phyloP scores from a whole-genome alignment of 73 alveolate genomes.

The Blepharisma stoltei region DNA sequence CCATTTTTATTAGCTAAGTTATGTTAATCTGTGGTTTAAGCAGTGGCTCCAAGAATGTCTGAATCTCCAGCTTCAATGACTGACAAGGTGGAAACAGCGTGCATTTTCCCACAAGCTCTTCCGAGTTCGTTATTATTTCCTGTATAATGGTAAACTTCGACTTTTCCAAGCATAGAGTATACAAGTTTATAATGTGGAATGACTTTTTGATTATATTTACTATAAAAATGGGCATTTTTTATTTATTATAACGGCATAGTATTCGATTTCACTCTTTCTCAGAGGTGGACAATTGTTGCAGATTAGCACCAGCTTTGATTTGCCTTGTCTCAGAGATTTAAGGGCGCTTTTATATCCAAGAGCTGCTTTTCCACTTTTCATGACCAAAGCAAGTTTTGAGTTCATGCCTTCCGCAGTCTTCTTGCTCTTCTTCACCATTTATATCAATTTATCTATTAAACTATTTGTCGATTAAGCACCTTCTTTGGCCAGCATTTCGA shows the following conservation, averaged over 20 bases:
- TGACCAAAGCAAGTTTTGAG: slow-evolving; percentile 89
- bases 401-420: slow-evolving; percentile 73
- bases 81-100: slow-evolving; percentile 89
- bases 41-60: slow-evolving; percentile 38
- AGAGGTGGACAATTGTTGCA: slow-evolving; percentile 93
- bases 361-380: slow-evolving; percentile 93
- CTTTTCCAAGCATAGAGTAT: slow-evolving; percentile 86
- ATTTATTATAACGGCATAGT: too few species aligned
- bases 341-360: slow-evolving; percentile 92
- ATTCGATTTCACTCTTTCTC: slow-evolving; percentile 93
- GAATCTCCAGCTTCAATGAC: slow-evolving; percentile 93
- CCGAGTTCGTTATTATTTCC: slow-evolving; percentile 92
- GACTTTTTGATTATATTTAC: too few species aligned
- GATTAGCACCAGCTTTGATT: slow-evolving; percentile 80
- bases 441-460: slow-evolving; percentile 5
- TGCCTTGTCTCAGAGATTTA: slow-evolving; percentile 90
- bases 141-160: slow-evolving; percentile 74
- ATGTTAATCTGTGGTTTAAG: not conserved
- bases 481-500: too few species aligned
- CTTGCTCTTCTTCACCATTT: slow-evolving; percentile 61
- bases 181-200: too few species aligned
- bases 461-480: too few species aligned
- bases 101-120: slow-evolving; percentile 94
- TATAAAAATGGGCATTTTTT: too few species aligned
- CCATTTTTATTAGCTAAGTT: slow-evolving; percentile 14